phyloP scores from a whole-genome alignment of 2,329 filamentous ascomycete genomes.

The Chaetoscypha palmicola region DNA sequence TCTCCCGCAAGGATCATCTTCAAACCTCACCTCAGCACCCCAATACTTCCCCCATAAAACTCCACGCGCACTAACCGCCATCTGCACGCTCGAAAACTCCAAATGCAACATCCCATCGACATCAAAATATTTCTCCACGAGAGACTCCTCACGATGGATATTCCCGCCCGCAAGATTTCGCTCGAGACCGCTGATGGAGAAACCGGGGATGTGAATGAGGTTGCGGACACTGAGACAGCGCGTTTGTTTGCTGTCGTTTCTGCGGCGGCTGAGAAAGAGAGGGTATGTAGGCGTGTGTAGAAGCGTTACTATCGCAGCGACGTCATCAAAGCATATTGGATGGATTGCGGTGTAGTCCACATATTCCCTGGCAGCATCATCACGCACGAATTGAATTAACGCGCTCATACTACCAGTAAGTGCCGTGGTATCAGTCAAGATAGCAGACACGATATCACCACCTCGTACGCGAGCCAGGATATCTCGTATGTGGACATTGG shows the following conservation, averaged over 20 bases:
- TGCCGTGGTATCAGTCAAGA: conserved; percentile 13
- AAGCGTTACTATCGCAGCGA: conserved; percentile 10
- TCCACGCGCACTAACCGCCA: conserved; percentile 14
- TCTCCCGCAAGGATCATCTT: conserved; percentile 23
- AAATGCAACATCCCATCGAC: conserved; percentile 15
- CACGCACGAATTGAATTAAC: conserved; percentile 21
- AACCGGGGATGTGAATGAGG: conserved; percentile 14
- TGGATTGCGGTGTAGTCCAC: conserved; percentile 12
- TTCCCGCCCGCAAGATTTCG: conserved; percentile 8
- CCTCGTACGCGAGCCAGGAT: conserved; percentile 22
- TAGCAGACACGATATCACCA: conserved; percentile 17
- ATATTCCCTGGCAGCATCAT: conserved; percentile 21
- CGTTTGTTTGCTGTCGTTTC: conserved; percentile 8
- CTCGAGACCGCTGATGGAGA: conserved; percentile 14
- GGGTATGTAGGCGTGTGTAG: conserved; percentile 25
- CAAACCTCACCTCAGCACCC: conserved; percentile 13
- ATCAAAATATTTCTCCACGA: conserved; percentile 22
- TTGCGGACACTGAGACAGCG: no score
- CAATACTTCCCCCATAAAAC: conserved; percentile 17
- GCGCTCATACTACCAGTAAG: conserved; percentile 13
- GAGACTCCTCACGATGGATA: conserved; percentile 4
- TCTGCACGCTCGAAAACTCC: conserved; percentile 20
- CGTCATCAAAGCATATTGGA: conserved; percentile 11
- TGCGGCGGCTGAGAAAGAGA: background rate
- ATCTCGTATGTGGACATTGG: conserved; percentile 17